Evolutionary conservation across 805 yeast species (phyloP).

Genomic region (Candida xyloterini): DNA sequence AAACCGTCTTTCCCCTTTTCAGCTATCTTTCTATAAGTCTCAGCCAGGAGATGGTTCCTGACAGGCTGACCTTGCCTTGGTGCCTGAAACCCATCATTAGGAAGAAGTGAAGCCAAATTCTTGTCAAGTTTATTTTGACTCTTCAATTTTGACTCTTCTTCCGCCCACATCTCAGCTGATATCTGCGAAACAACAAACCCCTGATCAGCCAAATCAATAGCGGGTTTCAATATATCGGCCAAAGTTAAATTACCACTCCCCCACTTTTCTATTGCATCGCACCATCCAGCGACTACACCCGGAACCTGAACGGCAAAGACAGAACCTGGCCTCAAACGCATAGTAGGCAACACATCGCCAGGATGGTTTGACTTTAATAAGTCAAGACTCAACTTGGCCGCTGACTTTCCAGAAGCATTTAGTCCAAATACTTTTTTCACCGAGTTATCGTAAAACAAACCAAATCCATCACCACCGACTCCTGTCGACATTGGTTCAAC

Average conservation of each 20-base stretch:
- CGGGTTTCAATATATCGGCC: slow-evolving; percentile 58
- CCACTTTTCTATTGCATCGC: slow-evolving; percentile 64
- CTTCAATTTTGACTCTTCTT: slow-evolving; percentile 38
- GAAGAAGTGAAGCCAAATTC: slow-evolving; percentile 34
- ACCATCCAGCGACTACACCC: slow-evolving; percentile 80
- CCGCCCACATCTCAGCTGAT: slow-evolving; percentile 49
- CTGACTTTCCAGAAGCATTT: slow-evolving; percentile 76
- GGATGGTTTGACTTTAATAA: slow-evolving; percentile 39
- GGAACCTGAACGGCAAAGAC: slow-evolving; percentile 68
- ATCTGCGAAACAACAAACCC: slow-evolving; percentile 66
- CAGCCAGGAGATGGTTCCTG: slow-evolving; percentile 50
- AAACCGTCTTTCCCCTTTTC: slow-evolving; percentile 60
- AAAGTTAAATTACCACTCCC: slow-evolving; percentile 66
- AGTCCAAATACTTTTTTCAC: slow-evolving; percentile 57
- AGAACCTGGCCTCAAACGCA: slow-evolving; percentile 50
- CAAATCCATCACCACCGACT: slow-evolving; percentile 69
- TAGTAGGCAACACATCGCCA: slow-evolving; percentile 40
- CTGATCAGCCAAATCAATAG: slow-evolving; percentile 63
- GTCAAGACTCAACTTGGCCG: slow-evolving; percentile 47
- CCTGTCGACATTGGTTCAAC: slow-evolving; percentile 62
- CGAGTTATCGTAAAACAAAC: slow-evolving; percentile 50
- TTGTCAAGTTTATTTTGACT: slow-evolving; percentile 32
- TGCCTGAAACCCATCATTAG: slow-evolving; percentile 35
- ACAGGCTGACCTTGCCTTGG: slow-evolving; percentile 62
- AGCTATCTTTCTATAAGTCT: slow-evolving; percentile 50